Base-by-base conservation (phyloP, 176 grass and related monocot genomes). In the Poa pratensis region DNA sequence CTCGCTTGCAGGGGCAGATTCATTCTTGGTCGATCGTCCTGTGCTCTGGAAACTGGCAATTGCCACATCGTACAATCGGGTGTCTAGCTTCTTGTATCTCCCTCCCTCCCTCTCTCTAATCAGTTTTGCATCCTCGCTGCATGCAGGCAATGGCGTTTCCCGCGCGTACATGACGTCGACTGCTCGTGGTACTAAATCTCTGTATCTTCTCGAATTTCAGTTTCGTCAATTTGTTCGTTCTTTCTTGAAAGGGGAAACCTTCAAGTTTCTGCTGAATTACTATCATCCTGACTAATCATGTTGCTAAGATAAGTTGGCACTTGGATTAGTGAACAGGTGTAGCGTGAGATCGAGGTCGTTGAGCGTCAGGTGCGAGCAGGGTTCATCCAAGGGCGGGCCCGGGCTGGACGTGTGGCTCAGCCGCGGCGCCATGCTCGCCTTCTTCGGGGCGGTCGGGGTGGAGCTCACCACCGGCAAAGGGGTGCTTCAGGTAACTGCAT, bases 321-420 rank as follows among this genome's bases (percentile, higher is more conserved):
- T 45, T 78, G 34, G 35, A 50, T 13, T 40, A n/a, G 78, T 39
- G 53, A 77, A 48, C 42, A 30, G 73, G 82, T 73, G 76, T 73
- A 83, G 3, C 63, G 3, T 32, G 77, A 82, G 88, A n/a, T 13
- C 5, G 53, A 87, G 50, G n/a, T 84, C 85, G 22, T 75, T 86
- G 75, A 83, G 75, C 26, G 67, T 95, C 5, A 80, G 90, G 83
- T 95, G 93, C 48, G 90, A 95, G 43, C 90, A 92, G 87, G 90
- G 93, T 16, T 20, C 83, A 13, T 16, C 76, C 58, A 92, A 92
- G 79, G 84, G 79, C n/a, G 72, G 82, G n/a, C 83, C 82, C 0
- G 93, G 90, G 55, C 19, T 95, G 76, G 90, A 89, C 82, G 85
- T 90, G 80, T 95, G 93, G 93, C 88, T 95, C 65, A 92, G 93